phyloP scores from a whole-genome alignment of 495 filamentous ascomycete genomes.

The Coniosporium apollinis region DNA sequence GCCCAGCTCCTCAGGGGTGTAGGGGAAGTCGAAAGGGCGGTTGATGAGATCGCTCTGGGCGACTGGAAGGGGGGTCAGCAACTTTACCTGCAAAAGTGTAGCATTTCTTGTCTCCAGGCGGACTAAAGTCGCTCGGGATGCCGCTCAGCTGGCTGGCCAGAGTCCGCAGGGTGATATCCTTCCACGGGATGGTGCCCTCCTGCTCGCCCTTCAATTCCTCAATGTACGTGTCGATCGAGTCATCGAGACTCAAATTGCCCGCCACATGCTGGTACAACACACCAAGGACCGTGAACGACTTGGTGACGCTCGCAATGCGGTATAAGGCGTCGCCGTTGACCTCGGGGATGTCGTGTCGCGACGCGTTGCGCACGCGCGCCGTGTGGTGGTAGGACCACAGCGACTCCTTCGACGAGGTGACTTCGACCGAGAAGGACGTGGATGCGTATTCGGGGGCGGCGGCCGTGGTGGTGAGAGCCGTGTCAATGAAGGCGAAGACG shows the following conservation, averaged over 20 bases:
- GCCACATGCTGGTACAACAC: constrained; percentile 20
- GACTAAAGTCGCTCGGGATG: constrained; percentile 20
- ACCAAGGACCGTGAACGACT: constrained; percentile 21
- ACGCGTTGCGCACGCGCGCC: constrained; percentile 14
- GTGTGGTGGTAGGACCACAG: constrained; percentile 21
- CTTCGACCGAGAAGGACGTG: constrained; percentile 18
- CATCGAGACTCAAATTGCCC: constrained; percentile 21
- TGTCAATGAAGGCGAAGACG: constrained; percentile 7
- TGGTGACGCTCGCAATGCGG: constrained; percentile 23
- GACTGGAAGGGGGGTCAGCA: no score
- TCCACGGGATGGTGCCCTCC: constrained; percentile 17
- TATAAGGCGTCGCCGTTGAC: constrained; percentile 20
- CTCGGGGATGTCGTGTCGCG: constrained; percentile 11
- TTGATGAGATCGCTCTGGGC: constrained; percentile 15
- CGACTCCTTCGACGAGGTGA: constrained; percentile 18
- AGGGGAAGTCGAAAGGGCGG: no score
- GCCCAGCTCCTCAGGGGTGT: constrained; percentile 10
- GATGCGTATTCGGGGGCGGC: constrained; percentile 7
- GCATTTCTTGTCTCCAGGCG: no score
- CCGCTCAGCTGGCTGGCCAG: constrained; percentile 23
- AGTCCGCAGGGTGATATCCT: constrained; percentile 21
- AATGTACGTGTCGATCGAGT: constrained; percentile 17
- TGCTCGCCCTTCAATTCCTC: constrained; percentile 11
- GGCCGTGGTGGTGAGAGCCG: background rate
- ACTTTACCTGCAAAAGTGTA: no score